These are phyloP conservation scores for Onygena corvina DNA, from an alignment of 2,329 filamentous ascomycete species.

Conservation along the genomic window DNA sequence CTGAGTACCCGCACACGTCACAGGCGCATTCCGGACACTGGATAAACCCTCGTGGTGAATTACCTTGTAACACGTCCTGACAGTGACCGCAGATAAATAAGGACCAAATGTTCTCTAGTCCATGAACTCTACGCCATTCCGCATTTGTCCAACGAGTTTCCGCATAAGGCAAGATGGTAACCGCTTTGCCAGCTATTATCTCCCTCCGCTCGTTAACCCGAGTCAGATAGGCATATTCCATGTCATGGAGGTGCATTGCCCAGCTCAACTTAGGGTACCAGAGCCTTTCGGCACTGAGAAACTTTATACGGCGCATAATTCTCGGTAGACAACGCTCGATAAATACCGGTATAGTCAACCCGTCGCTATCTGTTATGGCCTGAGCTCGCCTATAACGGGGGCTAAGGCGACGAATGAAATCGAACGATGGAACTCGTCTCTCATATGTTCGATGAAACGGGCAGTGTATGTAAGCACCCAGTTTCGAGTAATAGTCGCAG, in stretches of 20 bases:
- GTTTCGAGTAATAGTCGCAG: neutral
- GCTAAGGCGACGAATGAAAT: neutral
- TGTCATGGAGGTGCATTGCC: neutral
- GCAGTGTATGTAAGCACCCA: constrained; percentile 3
- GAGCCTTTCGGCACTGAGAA: neutral
- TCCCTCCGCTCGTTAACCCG: neutral
- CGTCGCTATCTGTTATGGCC: neutral
- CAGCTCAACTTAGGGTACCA: neutral
- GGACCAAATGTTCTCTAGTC: neutral
- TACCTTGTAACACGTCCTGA: neutral
- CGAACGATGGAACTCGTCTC: neutral
- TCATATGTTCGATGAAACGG: constrained; percentile 9
- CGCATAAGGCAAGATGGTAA: neutral
- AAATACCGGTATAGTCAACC: neutral
- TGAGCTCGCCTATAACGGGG: neutral
- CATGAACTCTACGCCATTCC: neutral
- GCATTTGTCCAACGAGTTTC: neutral
- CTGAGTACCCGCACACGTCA: constrained; percentile 1
- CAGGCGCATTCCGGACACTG: constrained; percentile 1
- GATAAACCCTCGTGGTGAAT: neutral
- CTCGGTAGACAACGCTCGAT: neutral
- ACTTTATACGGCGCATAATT: neutral
- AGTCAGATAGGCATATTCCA: neutral
- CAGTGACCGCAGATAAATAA: constrained; percentile 9
- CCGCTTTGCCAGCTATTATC: too few species aligned